A percentile compares a stretch with the other conserved stretches of the same genome.
Conservation (phyloP, 73 alveolate species). For the Paramecium sonneborni region DNA sequence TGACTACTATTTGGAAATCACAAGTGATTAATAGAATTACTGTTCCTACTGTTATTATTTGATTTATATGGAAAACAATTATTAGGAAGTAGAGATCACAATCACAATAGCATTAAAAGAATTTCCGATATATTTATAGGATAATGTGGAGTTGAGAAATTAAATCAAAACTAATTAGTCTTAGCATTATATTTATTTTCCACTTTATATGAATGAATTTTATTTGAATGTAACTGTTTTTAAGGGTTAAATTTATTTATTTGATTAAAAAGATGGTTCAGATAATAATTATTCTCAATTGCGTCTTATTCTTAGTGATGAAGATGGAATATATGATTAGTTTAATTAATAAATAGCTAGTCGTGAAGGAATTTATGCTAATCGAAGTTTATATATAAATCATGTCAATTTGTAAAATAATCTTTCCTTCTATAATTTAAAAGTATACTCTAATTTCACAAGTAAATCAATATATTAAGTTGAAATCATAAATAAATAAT, state of each 20-base stretch:
- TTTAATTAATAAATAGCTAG: not conserved
- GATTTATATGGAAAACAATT: not conserved
- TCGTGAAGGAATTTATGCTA: not conserved
- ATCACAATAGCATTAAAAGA: not conserved
- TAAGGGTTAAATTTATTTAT: not conserved
- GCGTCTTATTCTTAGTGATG: not conserved
- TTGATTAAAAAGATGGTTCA: not conserved
- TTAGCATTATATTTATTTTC: not conserved
- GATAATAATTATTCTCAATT: not conserved
- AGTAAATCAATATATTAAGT: not conserved
- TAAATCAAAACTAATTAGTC: not conserved
- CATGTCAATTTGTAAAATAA: not conserved
- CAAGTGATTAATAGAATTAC: not conserved
- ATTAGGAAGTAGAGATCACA: not conserved
- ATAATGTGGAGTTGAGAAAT: not conserved
- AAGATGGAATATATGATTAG: not conserved
- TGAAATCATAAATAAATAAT: not conserved
- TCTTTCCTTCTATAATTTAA: not conserved
- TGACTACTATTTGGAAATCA: not conserved
- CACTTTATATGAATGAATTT: not conserved
- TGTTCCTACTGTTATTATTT: not conserved
- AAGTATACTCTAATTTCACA: not conserved
- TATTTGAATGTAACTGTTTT: not conserved
- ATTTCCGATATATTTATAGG: not conserved
- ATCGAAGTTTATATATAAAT: not conserved